Evolutionary conservation across 2,329 filamentous ascomycete genomes (phyloP).

Genomic region (Penicillium sumatraense): DNA sequence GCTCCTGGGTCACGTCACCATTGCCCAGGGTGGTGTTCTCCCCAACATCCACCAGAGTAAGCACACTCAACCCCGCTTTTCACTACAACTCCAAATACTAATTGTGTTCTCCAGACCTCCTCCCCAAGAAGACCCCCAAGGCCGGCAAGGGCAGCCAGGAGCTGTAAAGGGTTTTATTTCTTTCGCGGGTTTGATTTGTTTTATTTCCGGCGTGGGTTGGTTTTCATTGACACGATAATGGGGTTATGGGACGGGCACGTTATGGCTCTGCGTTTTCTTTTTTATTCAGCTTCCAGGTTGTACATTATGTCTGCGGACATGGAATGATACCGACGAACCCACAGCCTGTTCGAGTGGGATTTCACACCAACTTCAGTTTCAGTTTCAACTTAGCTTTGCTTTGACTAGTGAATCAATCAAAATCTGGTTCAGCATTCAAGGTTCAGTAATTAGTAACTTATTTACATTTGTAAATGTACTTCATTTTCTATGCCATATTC

Average conservation of each 20-base stretch:
- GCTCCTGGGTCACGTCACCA: conserved; percentile 93
- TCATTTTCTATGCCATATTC: conserved; percentile 14
- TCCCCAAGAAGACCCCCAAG: conserved; percentile 99
- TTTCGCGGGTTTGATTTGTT: conserved; percentile 48
- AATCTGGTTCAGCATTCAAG: no score
- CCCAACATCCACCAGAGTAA: conserved; percentile 97
- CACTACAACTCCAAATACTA: conserved; percentile 37
- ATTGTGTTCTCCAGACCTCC: conserved; percentile 73
- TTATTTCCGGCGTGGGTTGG: conserved; percentile 77
- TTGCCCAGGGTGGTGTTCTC: conserved; percentile 94
- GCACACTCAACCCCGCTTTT: conserved; percentile 34
- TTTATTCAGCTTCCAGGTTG: conserved; percentile 57
- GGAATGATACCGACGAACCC: conserved; percentile 48
- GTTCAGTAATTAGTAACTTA: no score
- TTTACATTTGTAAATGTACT: no score
- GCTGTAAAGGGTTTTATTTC: conserved; percentile 70
- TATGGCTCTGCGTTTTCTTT: conserved; percentile 60
- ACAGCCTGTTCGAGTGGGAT: conserved; percentile 37
- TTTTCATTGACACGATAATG: conserved; percentile 71
- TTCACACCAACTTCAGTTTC: no score
- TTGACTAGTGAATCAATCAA: conserved; percentile 32
- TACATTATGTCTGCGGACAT: conserved; percentile 66
- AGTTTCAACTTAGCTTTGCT: no score
- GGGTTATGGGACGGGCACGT: conserved; percentile 68
- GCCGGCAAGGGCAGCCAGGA: conserved; percentile 93